Percentiles rank a stretch among this genome's conserved stretches.
Conservation (phyloP, 371 early-diverging fungal genomes). For the Ordospora colligata region DNA sequence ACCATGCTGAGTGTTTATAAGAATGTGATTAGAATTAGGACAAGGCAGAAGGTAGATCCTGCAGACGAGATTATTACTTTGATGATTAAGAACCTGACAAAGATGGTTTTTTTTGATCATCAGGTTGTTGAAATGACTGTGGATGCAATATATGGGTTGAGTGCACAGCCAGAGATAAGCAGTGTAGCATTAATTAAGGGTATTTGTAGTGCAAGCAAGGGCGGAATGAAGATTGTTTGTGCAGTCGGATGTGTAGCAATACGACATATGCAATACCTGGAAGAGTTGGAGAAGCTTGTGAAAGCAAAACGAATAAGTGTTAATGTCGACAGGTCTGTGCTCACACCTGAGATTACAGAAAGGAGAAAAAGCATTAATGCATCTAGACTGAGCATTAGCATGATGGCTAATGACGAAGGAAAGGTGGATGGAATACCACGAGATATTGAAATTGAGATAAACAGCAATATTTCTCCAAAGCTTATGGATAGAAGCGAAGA, state of each 20-base stretch:
- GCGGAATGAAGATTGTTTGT: constrained; percentile 42
- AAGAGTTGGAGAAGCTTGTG: constrained; percentile 48
- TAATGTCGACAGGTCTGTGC: not conserved
- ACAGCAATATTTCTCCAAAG: not conserved
- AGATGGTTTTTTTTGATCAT: constrained; percentile 49
- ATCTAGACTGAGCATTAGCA: constrained; percentile 41
- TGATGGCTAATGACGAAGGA: constrained; percentile 34
- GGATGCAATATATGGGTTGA: constrained; percentile 27
- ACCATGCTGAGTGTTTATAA: constrained; percentile 29
- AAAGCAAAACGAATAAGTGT: constrained; percentile 31
- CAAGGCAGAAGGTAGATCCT: not conserved
- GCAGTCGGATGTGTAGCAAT: constrained; percentile 55
- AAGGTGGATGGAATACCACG: not conserved
- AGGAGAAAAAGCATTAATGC: constrained; percentile 56
- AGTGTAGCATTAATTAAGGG: constrained; percentile 11
- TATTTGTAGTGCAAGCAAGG: not conserved
- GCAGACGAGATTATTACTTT: constrained; percentile 7
- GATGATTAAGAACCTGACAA: constrained; percentile 30
- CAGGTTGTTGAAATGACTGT: constrained; percentile 25
- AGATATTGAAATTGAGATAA: not conserved
- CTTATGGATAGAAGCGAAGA: constrained; percentile 47
- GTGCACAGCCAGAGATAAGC: constrained; percentile 32
- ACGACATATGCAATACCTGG: constrained; percentile 53
- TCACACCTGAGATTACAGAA: constrained; percentile 50
- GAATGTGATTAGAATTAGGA: constrained; percentile 17